Conservation (phyloP, 768 basidiomycete genomes). For the Tylopilus sp. region DNA sequence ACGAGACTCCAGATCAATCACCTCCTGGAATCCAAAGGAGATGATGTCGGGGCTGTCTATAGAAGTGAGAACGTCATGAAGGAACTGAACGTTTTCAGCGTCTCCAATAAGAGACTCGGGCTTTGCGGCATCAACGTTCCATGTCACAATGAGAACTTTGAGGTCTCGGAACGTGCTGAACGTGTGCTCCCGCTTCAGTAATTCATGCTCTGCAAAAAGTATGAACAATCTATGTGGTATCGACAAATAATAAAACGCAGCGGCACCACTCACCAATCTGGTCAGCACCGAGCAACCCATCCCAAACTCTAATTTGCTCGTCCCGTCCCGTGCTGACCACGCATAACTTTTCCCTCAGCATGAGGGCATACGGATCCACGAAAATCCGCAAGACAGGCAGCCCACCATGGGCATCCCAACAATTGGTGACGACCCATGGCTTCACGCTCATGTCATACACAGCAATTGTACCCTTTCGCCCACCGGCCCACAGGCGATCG, state of each 20-base stretch:
- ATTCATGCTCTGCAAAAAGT: constrained; percentile 56
- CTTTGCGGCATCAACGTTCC: constrained; percentile 90
- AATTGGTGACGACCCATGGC: constrained; percentile 87
- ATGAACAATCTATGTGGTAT: constrained; percentile 5
- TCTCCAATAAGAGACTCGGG: constrained; percentile 69
- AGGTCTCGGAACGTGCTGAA: constrained; percentile 81
- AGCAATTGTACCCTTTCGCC: constrained; percentile 74
- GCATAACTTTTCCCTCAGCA: constrained; percentile 59
- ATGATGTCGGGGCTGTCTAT: constrained; percentile 84
- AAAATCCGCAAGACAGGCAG: constrained; percentile 60
- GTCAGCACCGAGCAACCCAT: constrained; percentile 78
- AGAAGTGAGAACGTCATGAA: constrained; percentile 71
- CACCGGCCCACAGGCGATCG: constrained; percentile 83
- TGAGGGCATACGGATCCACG: constrained; percentile 75
- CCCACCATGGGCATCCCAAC: constrained; percentile 77
- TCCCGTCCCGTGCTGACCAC: constrained; percentile 78
- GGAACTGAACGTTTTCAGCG: constrained; percentile 72
- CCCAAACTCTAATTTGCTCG: constrained; percentile 78
- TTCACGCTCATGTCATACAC: constrained; percentile 70
- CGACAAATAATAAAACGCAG: background rate
- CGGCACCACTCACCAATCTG: constrained; percentile 71
- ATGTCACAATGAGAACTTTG: constrained; percentile 77
- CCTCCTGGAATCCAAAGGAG: constrained; percentile 92
- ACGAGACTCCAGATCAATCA: constrained; percentile 91
- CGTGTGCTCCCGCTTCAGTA: constrained; percentile 67